A percentile compares a stretch with the other conserved stretches of the same genome.
phyloP scores from a whole-genome alignment of 164 flowering plant species.

The Warburgia ugandensis region DNA sequence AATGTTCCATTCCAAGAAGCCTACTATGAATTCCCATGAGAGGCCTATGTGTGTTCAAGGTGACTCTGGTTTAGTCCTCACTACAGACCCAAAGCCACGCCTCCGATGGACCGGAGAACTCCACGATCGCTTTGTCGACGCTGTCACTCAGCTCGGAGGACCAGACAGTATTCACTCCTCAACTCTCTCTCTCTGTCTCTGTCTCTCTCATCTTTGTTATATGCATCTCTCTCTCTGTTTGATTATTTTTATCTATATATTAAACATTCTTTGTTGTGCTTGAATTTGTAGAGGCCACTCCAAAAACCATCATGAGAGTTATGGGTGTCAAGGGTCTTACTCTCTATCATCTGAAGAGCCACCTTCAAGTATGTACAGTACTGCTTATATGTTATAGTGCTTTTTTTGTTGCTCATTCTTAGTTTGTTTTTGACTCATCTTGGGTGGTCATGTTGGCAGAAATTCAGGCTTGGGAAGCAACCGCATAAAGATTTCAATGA shows the following conservation, averaged over 20 bases:
- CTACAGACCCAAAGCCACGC: slow-evolving; percentile 98
- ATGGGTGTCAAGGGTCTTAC: slow-evolving; percentile 99
- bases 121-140: slow-evolving; percentile 95
- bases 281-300: slow-evolving; percentile 77
- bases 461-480: slow-evolving; percentile 98
- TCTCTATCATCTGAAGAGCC: slow-evolving; percentile 98
- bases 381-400: slow-evolving; percentile 1
- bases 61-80: slow-evolving; percentile 95
- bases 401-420: slow-evolving; percentile 4
- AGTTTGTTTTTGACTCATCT: background rate
- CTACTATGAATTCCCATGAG: slow-evolving; percentile 71
- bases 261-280: background rate
- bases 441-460: slow-evolving; percentile 34
- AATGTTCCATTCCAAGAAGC: slow-evolving; percentile 94
- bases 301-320: slow-evolving; percentile 95
- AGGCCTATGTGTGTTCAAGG: slow-evolving; percentile 84
- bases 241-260: background rate
- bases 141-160: slow-evolving; percentile 98
- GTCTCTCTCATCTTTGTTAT: background rate
- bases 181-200: background rate
- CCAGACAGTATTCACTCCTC: slow-evolving; percentile 62
- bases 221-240: background rate
- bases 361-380: slow-evolving; percentile 77
- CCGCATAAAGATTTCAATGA: slow-evolving; percentile 98
- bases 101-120: slow-evolving; percentile 99